A percentile compares a stretch with the other conserved stretches of the same genome.
Evolutionary conservation across 768 basidiomycete species (phyloP).

Genomic region (Calocybe indica): DNA sequence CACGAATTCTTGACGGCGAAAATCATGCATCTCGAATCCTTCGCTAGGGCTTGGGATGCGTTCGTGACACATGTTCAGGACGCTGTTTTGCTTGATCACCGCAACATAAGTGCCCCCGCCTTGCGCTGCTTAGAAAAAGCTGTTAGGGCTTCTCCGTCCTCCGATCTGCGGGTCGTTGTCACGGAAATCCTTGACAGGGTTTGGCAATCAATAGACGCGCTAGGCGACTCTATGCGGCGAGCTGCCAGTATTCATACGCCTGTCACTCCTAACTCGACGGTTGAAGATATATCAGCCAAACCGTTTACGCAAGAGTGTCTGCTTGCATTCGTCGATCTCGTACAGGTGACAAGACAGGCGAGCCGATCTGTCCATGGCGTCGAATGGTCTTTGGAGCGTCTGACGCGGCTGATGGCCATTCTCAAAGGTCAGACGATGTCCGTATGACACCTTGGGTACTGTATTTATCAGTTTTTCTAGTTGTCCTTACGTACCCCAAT

Average conservation of each 20-base stretch:
- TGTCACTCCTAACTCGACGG: constrained; percentile 2
- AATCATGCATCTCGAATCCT: constrained; percentile 68
- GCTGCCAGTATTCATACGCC: constrained; percentile 14
- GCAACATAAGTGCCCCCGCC: constrained; percentile 74
- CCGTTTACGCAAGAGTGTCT: constrained; percentile 85
- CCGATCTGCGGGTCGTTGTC: constrained; percentile 37
- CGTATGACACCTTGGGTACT: not conserved
- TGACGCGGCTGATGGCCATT: constrained; percentile 68
- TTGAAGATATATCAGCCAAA: constrained; percentile 18
- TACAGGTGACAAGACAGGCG: constrained; percentile 51
- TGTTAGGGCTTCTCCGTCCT: constrained; percentile 49
- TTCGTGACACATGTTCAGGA: constrained; percentile 72
- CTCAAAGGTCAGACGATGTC: constrained; percentile 50
- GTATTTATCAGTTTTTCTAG: constrained; percentile 25
- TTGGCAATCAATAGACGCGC: constrained; percentile 65
- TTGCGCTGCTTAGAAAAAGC: constrained; percentile 80
- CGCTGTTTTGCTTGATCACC: constrained; percentile 61
- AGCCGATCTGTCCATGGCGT: constrained; percentile 39
- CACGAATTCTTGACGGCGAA: constrained; percentile 71
- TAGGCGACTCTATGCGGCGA: constrained; percentile 50
- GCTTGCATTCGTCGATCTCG: constrained; percentile 71
- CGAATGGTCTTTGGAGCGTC: constrained; percentile 63
- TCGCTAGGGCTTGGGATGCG: constrained; percentile 64
- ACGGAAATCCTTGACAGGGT: constrained; percentile 48
- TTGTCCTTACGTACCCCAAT: constrained; percentile 70